Conservation (phyloP, 306 rosid genomes). For the Casuarina cunninghamiana region DNA sequence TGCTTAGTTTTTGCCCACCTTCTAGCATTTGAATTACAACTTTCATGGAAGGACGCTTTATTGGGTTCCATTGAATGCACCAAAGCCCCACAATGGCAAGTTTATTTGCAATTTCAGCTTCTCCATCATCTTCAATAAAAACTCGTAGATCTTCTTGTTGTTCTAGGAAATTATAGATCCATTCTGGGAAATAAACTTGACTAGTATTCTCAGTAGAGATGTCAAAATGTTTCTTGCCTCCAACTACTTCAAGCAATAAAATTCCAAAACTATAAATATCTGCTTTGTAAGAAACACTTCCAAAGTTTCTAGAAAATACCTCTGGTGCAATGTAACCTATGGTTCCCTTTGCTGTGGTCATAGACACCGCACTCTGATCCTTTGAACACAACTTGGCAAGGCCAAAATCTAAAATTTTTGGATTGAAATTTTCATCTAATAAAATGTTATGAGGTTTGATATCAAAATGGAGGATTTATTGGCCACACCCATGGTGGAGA, state of each 20-base stretch:
- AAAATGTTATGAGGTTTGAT: slow-evolving; percentile 17
- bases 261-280: slow-evolving; percentile 21
- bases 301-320: not conserved
- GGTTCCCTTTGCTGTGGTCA: too few relatives aligned
- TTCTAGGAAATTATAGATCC: slow-evolving; percentile 6
- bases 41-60: too few relatives aligned
- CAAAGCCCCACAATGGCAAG: slow-evolving; percentile 35
- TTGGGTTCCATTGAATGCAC: slow-evolving; percentile 16
- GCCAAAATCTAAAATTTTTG: slow-evolving; percentile 18
- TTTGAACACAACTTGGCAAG: not conserved
- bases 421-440: slow-evolving; percentile 6
- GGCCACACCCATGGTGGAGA: too few relatives aligned
- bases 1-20: not conserved
- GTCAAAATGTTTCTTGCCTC: slow-evolving; percentile 10
- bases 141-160: not conserved
- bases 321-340: not conserved
- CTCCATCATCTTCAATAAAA: slow-evolving; percentile 21
- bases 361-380: not conserved
- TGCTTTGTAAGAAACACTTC: slow-evolving; percentile 18
- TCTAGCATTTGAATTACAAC: slow-evolving; percentile 11
- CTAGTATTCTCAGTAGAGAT: not conserved
- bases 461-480: too few relatives aligned
- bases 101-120: slow-evolving; percentile 30
- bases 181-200: slow-evolving; percentile 16
- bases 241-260: slow-evolving; percentile 12